These are phyloP conservation scores for Kalmusia sp. DNA, from an alignment of 2,329 filamentous ascomycete genomes.

Conservation along the genomic window DNA sequence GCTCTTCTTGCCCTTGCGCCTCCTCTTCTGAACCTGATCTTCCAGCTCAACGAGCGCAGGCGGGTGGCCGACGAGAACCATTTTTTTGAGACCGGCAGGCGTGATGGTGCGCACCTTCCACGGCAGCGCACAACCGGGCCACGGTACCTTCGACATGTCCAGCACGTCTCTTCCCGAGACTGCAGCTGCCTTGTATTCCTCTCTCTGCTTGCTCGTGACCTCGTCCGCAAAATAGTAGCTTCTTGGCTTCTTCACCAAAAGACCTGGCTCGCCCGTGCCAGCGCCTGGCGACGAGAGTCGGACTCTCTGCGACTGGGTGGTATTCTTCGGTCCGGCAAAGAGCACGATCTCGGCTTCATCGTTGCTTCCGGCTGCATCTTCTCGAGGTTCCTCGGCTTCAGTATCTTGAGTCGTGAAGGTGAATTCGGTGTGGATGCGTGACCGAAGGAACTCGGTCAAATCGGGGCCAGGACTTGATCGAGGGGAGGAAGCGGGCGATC, in stretches of 20 bases:
- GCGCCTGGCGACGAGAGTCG: slow-evolving; percentile 39
- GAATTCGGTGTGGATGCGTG: slow-evolving; percentile 30
- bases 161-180: slow-evolving; percentile 37
- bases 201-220: slow-evolving; percentile 27
- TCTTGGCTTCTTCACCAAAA: slow-evolving; percentile 37
- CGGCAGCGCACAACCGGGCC: slow-evolving; percentile 44
- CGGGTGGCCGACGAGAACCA: slow-evolving; percentile 39
- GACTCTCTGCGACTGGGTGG: slow-evolving; percentile 35
- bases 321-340: slow-evolving; percentile 36
- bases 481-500: slow-evolving; percentile 40
- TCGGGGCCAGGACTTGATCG: slow-evolving; percentile 44
- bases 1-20: slow-evolving; percentile 43
- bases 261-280: slow-evolving; percentile 30
- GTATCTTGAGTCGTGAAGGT: slow-evolving; percentile 27
- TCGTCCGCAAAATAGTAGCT: slow-evolving; percentile 45
- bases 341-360: slow-evolving; percentile 45
- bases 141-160: slow-evolving; percentile 36
- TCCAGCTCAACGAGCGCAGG: slow-evolving; percentile 26
- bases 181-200: slow-evolving; percentile 32
- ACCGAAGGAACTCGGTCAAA: slow-evolving; percentile 38
- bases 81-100: slow-evolving; percentile 36
- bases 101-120: slow-evolving; percentile 44
- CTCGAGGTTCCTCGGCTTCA: slow-evolving; percentile 4
- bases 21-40: slow-evolving; percentile 32
- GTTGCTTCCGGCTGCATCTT: slow-evolving; percentile 22